Base-by-base conservation (phyloP, 208 protist species). In the Histomonas meleagridis region DNA sequence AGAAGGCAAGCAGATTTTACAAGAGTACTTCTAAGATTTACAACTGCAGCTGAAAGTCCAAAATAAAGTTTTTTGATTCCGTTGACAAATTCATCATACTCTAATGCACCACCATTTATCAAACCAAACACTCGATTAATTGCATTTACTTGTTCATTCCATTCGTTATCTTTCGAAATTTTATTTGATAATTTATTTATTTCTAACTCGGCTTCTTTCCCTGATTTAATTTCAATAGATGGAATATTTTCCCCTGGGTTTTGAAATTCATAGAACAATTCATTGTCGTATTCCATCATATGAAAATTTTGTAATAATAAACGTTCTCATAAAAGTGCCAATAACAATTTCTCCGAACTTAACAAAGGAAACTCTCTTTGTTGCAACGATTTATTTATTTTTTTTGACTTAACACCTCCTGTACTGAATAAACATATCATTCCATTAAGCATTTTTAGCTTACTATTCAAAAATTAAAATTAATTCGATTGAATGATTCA, bases 1-100 rank as follows among this genome's bases (percentile, higher is more conserved):
- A 86, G 55, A n/a, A 86, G 55, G 38, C 76, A 86, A 38, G 76
- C 7, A 38, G 51, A 46, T 86, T 86, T 86, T 2, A 86, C 76
- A 32, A 86, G 46, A 26, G 76, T 26, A 55, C 76, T 86, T 38
- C 76, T 12, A 26, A 86, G 38, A 55, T 86, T 86, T 55, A 16
- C 38, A 16, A 28, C 43, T 55, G 40, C 76, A 38, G 76, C 40
- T 21, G 46, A 9, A 46, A 32, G 38, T 26, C 76, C 76, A 32
- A 46, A 35, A 16, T 48, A 32, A 55, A 86, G 16, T 9, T 38
- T 38, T 46, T 40, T 0, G 32, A 86, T 21, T 38, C 55, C 46
- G 14, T 28, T n/a, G 14, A 7, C 26, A 55, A 86, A 86, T 51
- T 55, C n/a, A n/a, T 86, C 40, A 28, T 51, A 43, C 18, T 86